Conservation (phyloP, 106 monocot genomes). For the Gastrodia elata region DNA sequence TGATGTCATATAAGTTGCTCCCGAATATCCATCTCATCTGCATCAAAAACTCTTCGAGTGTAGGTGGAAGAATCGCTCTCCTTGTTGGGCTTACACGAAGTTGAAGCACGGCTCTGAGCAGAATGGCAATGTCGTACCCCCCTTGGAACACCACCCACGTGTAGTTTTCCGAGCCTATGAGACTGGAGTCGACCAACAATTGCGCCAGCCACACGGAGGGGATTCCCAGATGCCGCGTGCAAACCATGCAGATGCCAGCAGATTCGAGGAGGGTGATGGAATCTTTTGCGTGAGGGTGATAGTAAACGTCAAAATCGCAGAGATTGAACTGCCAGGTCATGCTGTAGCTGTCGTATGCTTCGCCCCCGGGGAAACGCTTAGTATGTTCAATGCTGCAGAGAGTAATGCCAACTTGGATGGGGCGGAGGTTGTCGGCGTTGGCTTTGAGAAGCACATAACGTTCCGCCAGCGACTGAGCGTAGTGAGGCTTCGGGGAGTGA, state of each 20-base stretch:
- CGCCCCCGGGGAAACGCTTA: no score
- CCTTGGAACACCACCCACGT: slow-evolving; percentile 3
- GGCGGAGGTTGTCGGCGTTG: background rate
- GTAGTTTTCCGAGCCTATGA: background rate
- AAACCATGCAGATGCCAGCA: background rate
- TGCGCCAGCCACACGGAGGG: background rate
- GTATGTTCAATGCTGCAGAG: background rate
- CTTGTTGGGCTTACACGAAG: background rate
- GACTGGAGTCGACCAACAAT: background rate
- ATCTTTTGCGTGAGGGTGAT: background rate
- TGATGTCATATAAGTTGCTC: background rate
- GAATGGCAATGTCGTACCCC: background rate
- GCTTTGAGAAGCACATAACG: background rate
- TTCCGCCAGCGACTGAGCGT: background rate
- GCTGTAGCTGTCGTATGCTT: no score
- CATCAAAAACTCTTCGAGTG: background rate
- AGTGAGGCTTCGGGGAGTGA: background rate
- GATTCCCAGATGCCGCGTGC: background rate
- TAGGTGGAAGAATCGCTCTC: background rate
- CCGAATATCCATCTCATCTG: background rate
- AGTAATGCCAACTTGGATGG: slow-evolving; percentile 5
- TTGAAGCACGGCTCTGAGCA: background rate
- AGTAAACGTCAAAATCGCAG: background rate
- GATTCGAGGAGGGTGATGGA: background rate
- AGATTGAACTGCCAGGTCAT: slow-evolving; percentile 1